A percentile compares a stretch with the other conserved stretches of the same genome.
Conservation (phyloP, 2,329 filamentous ascomycete species). For the Dactylellina cionopaga region DNA sequence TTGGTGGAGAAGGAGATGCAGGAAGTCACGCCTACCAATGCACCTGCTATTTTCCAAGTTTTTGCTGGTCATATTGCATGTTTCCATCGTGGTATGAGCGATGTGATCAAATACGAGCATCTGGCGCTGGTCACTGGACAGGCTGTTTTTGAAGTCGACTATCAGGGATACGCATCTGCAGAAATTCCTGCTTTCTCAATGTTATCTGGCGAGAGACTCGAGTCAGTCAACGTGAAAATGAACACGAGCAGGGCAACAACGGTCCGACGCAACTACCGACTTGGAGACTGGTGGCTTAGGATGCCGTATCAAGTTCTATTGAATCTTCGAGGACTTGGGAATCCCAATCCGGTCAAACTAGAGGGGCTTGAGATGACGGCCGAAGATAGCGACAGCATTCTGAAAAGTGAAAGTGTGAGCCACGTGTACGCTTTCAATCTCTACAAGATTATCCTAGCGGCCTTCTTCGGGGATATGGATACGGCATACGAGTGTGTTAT, state of each 20-base stretch:
- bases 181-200: slow-evolving; percentile 57
- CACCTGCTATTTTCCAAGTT: slow-evolving; percentile 57
- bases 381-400: slow-evolving; percentile 52
- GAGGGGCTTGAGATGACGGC: slow-evolving; percentile 55
- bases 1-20: slow-evolving; percentile 55
- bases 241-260: slow-evolving; percentile 55
- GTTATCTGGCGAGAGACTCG: slow-evolving; percentile 55
- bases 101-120: slow-evolving; percentile 56
- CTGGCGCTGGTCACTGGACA: slow-evolving; percentile 55
- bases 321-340: slow-evolving; percentile 57
- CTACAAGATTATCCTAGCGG: slow-evolving; percentile 55
- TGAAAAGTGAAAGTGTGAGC: slow-evolving; percentile 56
- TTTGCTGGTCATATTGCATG: slow-evolving; percentile 57
- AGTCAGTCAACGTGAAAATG: slow-evolving; percentile 55
- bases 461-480: slow-evolving; percentile 55
- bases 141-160: slow-evolving; percentile 57
- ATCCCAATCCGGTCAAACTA: slow-evolving; percentile 54
- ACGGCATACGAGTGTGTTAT: slow-evolving; percentile 55
- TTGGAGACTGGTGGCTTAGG: slow-evolving; percentile 57
- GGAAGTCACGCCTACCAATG: slow-evolving; percentile 52
- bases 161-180: slow-evolving; percentile 56
- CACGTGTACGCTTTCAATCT: slow-evolving; percentile 57
- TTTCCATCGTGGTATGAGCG: slow-evolving; percentile 56
- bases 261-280: slow-evolving; percentile 55
- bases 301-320: slow-evolving; percentile 56